These are phyloP conservation scores for Talaromyces islandicus DNA, from an alignment of 2,329 filamentous ascomycete genomes.

Conservation along the genomic window DNA sequence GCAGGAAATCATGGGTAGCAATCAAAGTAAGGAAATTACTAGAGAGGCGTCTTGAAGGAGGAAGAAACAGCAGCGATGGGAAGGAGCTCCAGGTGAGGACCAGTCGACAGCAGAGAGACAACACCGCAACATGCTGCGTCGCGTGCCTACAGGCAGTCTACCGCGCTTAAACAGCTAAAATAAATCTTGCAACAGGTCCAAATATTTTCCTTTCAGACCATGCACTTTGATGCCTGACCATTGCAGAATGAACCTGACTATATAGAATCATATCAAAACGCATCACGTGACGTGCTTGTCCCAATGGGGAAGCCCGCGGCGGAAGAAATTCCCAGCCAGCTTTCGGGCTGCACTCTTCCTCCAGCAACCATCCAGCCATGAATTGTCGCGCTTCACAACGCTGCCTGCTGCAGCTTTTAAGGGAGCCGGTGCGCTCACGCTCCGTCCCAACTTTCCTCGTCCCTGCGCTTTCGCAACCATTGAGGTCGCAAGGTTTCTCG, in stretches of 20 bases:
- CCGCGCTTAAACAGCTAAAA: background rate
- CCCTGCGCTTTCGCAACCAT: conserved; percentile 56
- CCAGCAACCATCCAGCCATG: conserved; percentile 43
- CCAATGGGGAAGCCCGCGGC: conserved; percentile 6
- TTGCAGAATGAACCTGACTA: background rate
- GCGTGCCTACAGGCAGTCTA: background rate
- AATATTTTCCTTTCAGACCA: background rate
- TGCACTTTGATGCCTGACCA: background rate
- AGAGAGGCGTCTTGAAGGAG: background rate
- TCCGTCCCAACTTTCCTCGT: conserved; percentile 67
- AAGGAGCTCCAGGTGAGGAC: conserved; percentile 6
- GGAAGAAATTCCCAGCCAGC: conserved; percentile 28
- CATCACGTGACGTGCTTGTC: conserved; percentile 8
- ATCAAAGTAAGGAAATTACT: background rate
- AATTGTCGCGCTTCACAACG: conserved; percentile 46
- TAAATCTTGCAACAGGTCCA: background rate
- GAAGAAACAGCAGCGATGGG: background rate
- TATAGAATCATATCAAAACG: background rate
- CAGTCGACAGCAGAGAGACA: background rate
- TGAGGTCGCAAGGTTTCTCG: conserved; percentile 58
- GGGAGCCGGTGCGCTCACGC: conserved; percentile 41
- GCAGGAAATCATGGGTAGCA: background rate
- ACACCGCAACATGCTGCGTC: background rate
- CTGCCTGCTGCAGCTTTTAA: conserved; percentile 53
- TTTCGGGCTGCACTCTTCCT: conserved; percentile 18